These are phyloP conservation scores for Tetrahymena borealis DNA, from an alignment of 73 alveolate species.

Conservation along the genomic window DNA sequence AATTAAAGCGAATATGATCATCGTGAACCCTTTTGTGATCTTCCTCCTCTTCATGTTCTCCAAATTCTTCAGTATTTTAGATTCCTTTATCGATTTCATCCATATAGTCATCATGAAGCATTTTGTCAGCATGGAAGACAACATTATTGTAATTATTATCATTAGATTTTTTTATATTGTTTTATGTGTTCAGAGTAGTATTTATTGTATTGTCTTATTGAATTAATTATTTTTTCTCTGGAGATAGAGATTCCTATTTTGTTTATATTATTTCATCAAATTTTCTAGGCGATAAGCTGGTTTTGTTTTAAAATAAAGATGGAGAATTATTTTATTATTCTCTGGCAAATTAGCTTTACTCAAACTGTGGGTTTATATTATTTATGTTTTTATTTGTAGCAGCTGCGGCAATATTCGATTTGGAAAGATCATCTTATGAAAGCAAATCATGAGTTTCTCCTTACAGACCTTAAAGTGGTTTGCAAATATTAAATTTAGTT, in stretches of 20 bases:
- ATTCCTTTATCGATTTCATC: background rate
- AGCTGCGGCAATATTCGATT: background rate
- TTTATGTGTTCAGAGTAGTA: background rate
- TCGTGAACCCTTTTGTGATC: background rate
- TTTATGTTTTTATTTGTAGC: background rate
- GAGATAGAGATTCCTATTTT: background rate
- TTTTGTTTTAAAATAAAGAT: background rate
- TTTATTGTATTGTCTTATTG: background rate
- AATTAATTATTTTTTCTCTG: background rate
- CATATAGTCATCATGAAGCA: background rate
- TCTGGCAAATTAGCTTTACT: background rate
- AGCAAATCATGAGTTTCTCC: background rate
- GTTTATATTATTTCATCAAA: too few species aligned
- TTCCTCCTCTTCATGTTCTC: background rate
- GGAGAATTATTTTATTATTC: background rate
- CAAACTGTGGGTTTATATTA: background rate
- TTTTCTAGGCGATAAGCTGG: background rate
- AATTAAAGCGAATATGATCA: background rate
- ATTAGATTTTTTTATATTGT: background rate
- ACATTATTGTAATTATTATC: background rate
- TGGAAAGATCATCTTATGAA: background rate
- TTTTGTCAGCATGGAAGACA: background rate
- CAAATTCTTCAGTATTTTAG: background rate
- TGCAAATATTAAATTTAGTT: background rate
- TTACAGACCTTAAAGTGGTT: background rate